These are phyloP conservation scores for Trichoderma sp. DNA, from an alignment of 2,329 filamentous ascomycete genomes.

Conservation along the genomic window DNA sequence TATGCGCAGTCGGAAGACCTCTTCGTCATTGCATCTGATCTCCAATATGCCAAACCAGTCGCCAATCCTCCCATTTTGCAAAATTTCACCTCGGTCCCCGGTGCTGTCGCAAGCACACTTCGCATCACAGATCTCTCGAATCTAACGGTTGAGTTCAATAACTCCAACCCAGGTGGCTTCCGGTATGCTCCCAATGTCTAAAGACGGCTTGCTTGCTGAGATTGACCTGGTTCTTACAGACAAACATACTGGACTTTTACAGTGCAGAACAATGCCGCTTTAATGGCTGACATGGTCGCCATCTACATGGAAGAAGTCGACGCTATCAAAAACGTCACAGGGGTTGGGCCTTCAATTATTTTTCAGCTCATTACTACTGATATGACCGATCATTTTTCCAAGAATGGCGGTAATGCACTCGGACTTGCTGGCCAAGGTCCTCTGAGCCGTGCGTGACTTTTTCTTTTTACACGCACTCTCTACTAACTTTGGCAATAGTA, in stretches of 20 bases:
- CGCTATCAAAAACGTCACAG: conserved; percentile 29
- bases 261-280: conserved; percentile 25
- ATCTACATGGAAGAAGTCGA: conserved; percentile 32
- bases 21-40: conserved; percentile 29
- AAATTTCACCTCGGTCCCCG: conserved; percentile 30
- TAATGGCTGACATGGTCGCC: conserved; percentile 31
- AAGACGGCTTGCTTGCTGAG: too few relatives aligned
- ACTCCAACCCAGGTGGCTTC: conserved; percentile 31
- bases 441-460: conserved; percentile 27
- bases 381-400: conserved; percentile 39
- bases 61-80: conserved; percentile 28
- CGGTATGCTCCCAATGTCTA: conserved; percentile 23
- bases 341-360: conserved; percentile 34
- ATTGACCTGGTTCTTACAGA: conserved; percentile 9
- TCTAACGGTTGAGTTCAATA: conserved; percentile 31
- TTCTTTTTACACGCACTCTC: background rate
- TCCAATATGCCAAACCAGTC: conserved; percentile 29
- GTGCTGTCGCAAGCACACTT: conserved; percentile 28
- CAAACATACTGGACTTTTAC: conserved; percentile 32
- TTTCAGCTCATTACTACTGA: conserved; percentile 47
- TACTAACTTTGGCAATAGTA: conserved; percentile 24
- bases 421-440: conserved; percentile 35
- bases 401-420: conserved; percentile 39
- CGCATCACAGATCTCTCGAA: conserved; percentile 27
- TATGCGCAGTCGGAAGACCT: conserved; percentile 27